Conservation (phyloP, 2,329 filamentous ascomycete species). For the Aspergillus proliferans region DNA sequence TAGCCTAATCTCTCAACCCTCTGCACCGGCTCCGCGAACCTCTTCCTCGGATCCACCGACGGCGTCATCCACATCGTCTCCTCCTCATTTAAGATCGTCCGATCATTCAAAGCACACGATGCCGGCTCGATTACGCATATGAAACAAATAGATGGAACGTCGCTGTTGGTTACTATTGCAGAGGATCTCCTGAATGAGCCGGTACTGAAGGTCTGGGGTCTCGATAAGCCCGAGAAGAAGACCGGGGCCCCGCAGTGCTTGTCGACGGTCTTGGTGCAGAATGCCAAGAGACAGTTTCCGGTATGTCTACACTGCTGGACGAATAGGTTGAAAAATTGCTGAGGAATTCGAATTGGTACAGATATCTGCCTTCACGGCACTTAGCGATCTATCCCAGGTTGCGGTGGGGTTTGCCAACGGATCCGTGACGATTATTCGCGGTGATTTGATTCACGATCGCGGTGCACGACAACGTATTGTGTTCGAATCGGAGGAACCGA, state of each 20-base stretch:
- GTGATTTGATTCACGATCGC: conserved; percentile 90
- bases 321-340: conserved; percentile 1
- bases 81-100: conserved; percentile 76
- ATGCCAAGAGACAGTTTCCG: conserved; percentile 89
- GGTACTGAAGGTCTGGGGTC: conserved; percentile 90
- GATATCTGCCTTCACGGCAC: conserved; percentile 77
- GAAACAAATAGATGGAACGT: conserved; percentile 82
- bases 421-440: conserved; percentile 84
- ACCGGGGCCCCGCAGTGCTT: conserved; percentile 82
- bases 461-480: conserved; percentile 91
- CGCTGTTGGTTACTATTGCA: conserved; percentile 69
- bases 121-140: conserved; percentile 73
- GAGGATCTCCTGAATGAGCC: conserved; percentile 87
- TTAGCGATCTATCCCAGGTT: conserved; percentile 84
- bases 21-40: conserved; percentile 77
- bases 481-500: conserved; percentile 92
- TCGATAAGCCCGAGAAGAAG: conserved; percentile 92
- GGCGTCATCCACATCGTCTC: conserved; percentile 84
- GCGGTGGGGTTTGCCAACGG: conserved; percentile 96
- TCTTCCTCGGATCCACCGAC: conserved; percentile 82
- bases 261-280: conserved; percentile 78
- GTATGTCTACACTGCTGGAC: conserved; percentile 41
- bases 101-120: conserved; percentile 82
- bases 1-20: conserved; percentile 69
- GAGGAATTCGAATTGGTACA: conserved; percentile 6